Percentiles rank a stretch among this genome's conserved stretches.
Evolutionary conservation across 352 stramenopile genomes (phyloP).

Genomic region (Phytophthora nicotianae): DNA sequence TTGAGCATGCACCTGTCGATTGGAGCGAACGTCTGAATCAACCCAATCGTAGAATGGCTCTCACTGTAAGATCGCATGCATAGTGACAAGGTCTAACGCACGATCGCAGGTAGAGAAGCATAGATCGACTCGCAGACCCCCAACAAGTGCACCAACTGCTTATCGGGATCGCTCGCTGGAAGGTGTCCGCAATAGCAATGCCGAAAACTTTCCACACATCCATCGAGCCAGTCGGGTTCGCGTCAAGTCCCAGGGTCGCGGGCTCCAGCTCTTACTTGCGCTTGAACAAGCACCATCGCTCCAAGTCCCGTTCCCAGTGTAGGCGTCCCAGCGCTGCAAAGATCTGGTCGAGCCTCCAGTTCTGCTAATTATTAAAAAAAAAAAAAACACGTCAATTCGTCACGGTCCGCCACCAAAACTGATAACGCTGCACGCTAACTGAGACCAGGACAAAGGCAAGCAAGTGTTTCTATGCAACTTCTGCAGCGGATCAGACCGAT

Average conservation of each 20-base stretch:
- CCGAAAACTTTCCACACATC: conserved; percentile 29
- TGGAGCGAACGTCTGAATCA: conserved; percentile 1
- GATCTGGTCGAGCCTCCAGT: conserved; percentile 10
- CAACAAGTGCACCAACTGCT: conserved; percentile 4
- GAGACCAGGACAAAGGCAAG: conserved; percentile 14
- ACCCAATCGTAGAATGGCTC: neutral
- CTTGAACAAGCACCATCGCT: conserved; percentile 7
- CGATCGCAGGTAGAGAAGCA: conserved; percentile 12
- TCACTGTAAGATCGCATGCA: conserved; percentile 1
- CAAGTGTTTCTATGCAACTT: conserved; percentile 4
- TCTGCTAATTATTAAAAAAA: conserved; percentile 11
- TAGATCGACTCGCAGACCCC: conserved; percentile 7
- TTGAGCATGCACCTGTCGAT: neutral
- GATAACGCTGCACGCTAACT: conserved; percentile 32
- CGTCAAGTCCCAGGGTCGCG: conserved; percentile 21
- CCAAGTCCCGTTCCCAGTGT: conserved; percentile 16
- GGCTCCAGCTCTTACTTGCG: conserved; percentile 23
- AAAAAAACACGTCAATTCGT: conserved; percentile 8
- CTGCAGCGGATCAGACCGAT: conserved; percentile 26
- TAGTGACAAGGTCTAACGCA: conserved; percentile 12
- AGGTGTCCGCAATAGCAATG: conserved; percentile 18
- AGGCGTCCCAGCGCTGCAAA: conserved; percentile 25
- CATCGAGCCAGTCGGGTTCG: conserved; percentile 29
- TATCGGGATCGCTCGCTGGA: conserved; percentile 4
- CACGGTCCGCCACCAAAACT: conserved; percentile 13